Percentiles rank a stretch among this genome's conserved stretches.
Evolutionary conservation across 257 asterid species (phyloP).

Genomic region (Solanum raphanifolium): DNA sequence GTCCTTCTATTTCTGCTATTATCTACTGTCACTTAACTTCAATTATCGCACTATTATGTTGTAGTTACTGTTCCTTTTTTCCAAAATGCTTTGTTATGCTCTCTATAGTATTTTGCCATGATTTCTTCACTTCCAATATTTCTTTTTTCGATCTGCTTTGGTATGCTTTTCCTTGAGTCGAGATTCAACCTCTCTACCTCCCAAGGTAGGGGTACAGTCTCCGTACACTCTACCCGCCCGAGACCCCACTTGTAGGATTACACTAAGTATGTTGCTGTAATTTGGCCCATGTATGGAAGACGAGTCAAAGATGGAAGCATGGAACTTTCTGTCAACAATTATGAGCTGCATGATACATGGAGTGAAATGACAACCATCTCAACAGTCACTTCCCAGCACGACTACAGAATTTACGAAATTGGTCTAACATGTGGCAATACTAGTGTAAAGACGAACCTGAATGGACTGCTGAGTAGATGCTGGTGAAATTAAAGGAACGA

Average conservation of each 20-base stretch:
- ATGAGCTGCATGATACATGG: not conserved
- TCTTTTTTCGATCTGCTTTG: not conserved
- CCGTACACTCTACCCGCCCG: not conserved
- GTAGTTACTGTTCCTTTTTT: not conserved
- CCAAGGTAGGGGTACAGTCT: not conserved
- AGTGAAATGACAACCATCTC: not conserved
- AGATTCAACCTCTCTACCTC: not conserved
- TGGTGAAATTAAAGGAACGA: constrained; percentile 75
- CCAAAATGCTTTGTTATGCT: not conserved
- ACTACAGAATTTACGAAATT: not conserved
- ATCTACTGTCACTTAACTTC: not conserved
- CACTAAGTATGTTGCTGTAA: not conserved
- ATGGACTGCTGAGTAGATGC: constrained; percentile 92
- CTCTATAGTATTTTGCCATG: not conserved
- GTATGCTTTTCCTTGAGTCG: not conserved
- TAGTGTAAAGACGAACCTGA: constrained; percentile 35
- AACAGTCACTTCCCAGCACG: not conserved
- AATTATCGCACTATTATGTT: not conserved
- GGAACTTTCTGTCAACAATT: not conserved
- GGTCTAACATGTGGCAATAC: not conserved
- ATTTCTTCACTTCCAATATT: not conserved
- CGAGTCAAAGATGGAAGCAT: not conserved
- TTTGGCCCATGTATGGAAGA: not conserved
- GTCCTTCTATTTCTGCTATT: not conserved
- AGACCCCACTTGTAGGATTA: not conserved